Evolutionary conservation across 1,139 yeast species (phyloP), one percentile per base, ranked within the genome.

Genomic region (Hansenula anomala): DNA sequence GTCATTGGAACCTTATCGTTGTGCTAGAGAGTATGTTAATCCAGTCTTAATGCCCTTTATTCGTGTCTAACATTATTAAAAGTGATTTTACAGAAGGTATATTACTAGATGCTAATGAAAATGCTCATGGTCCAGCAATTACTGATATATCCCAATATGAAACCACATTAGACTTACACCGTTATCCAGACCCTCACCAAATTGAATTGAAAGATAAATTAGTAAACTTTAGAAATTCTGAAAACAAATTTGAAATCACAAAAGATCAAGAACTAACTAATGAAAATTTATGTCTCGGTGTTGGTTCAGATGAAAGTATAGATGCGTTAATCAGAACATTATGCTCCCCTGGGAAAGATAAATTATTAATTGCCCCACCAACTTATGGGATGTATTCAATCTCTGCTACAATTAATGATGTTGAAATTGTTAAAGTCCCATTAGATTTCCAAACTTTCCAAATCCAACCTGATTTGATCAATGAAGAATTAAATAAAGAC

Each of bases 151-250:
- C 56, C n/a, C 49, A 47, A 0, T 60, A 58, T 1, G 80, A 77
- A 40, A 40, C 48, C 15, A 36, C 43, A 9, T 58, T 59, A 48
- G 81, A 80, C 38, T 74, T 92, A 53, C 82, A 92, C 66, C 71
- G 98, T 55, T 92, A 92, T 59, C 98, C 98, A 10, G 98, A 92
- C 54, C 99, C 99, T 10, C 97, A 90, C 61, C 98, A 92, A 57
- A 48, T 72, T n/a, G 83, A 73, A 26, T 72, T 92, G 54, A 92
- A 94, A 59, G 66, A 74, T 46, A 80, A 80, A 48, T 69, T 92
- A 36, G 78, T 85, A 36, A 67, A 75, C 30, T 82, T 83, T 56
- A 74, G 99, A 50, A 88, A 86, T 56, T 47, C 57, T 3, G 73
- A 67, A 46, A 54, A 57, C 28, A 54, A 24, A 36, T 51, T 24